Evolutionary conservation across 2,329 filamentous ascomycete genomes (phyloP), one percentile per base, ranked within the genome.

Genomic region (Pyrenophora seminiperda): DNA sequence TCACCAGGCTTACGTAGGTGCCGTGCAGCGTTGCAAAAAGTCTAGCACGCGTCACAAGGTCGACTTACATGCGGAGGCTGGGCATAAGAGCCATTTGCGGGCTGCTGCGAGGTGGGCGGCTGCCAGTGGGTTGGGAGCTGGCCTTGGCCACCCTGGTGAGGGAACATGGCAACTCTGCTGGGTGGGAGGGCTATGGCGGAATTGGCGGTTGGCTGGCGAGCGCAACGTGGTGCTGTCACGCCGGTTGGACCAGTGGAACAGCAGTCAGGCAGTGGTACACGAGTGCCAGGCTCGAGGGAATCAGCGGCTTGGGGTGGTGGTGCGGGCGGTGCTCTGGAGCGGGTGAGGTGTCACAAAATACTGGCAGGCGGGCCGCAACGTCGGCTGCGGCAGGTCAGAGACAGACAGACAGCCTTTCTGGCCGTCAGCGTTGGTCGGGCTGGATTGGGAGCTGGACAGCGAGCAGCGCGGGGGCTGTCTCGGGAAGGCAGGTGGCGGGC

Each of bases 51-150:
- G 39, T 27, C 24, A 32, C 27, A 20, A 15, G 15, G 10, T 33
- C 20, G 18, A 71, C 70, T 67, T 71, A 72, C 70, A 63, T 72
- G 70, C 48, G 62, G 53, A 46, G 68, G 63, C 47, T 67, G 70
- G 50, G 65, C 65, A 52, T 74, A 74, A 39, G 68, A 53, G 56
- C 66, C 69, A 60, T 67, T 71, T 45, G 68, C 59, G 43, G 70
- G 67, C 58, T 70, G 66, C 54, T 68, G 66, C 27, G 65, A 54
- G 32, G 64, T 66, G 14, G 68, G 68, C 41, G 70, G 70, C 54
- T 72, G 68, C 68, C 69, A 72, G 55, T 73, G 70, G 24, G 70
- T 63, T 50, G 69, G 70, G 48, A 71, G 63, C 59, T 73, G 71
- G 59, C 70, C 70, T 54, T 69, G 70, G 63, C 66, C 67, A 44